Conservation (phyloP, 1,139 yeast species). For the Pichia kudriavzevii region DNA sequence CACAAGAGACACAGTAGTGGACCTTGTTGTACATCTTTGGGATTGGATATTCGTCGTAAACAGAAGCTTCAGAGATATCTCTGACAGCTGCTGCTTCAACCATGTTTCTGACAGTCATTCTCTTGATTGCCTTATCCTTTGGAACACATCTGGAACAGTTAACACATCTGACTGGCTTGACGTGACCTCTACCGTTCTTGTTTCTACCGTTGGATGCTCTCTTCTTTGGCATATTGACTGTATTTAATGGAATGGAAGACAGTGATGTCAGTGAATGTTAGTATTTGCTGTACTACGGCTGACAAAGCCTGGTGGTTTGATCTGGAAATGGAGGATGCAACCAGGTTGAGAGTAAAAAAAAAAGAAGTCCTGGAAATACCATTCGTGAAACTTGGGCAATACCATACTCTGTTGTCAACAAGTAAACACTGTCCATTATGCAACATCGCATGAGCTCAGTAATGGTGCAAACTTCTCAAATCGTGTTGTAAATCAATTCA, state of each 20-base stretch:
- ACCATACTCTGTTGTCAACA: no score
- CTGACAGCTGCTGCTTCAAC: conserved; percentile 99
- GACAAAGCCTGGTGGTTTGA: no score
- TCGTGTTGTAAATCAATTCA: no score
- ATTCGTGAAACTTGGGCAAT: no score
- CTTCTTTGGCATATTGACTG: conserved; percentile 89
- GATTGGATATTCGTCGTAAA: conserved; percentile 97
- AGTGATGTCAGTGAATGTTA: not conserved
- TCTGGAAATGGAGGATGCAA: no score
- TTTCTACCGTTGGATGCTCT: conserved; percentile 99
- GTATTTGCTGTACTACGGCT: no score
- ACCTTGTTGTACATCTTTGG: conserved; percentile 99
- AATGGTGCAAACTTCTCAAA: no score
- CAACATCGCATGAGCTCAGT: no score
- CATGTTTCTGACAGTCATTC: conserved; percentile 99
- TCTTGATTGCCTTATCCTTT: conserved; percentile 99
- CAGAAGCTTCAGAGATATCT: conserved; percentile 99
- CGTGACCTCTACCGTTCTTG: conserved; percentile 99
- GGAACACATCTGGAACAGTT: conserved; percentile 99
- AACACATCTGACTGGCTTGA: conserved; percentile 98
- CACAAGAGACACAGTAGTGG: conserved; percentile 99
- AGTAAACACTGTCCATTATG: no score
- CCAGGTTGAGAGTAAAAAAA: no score
- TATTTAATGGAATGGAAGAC: not conserved
- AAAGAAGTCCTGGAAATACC: no score